Percentiles rank a stretch among this genome's conserved stretches.
Evolutionary conservation across 306 rosid species (phyloP).

Genomic region (Vigna hirtella): DNA sequence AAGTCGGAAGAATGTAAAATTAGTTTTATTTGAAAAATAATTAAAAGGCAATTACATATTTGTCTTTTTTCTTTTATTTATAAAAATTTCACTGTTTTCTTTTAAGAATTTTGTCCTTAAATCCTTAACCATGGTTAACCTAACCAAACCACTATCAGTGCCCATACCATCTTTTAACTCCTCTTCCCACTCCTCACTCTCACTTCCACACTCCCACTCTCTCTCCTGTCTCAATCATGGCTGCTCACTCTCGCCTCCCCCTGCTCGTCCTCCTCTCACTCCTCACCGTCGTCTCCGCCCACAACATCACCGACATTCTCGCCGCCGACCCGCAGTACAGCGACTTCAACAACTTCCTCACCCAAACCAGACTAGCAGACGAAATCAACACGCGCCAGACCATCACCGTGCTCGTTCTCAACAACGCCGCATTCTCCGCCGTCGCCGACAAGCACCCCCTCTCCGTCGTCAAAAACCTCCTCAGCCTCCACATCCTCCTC

Average conservation of each 20-base stretch:
- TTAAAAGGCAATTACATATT: no score
- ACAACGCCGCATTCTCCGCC: constrained; percentile 67
- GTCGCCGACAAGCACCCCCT: constrained; percentile 69
- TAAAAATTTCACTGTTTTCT: neutral
- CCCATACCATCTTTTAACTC: neutral
- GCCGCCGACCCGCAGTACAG: constrained; percentile 62
- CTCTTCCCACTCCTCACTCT: neutral
- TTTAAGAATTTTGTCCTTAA: neutral
- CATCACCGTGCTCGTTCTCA: constrained; percentile 78
- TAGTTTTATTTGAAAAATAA: no score
- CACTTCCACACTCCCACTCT: neutral
- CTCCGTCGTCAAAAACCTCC: constrained; percentile 76
- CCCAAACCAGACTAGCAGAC: constrained; percentile 75
- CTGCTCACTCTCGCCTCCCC: constrained; percentile 17
- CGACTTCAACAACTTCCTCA: constrained; percentile 58
- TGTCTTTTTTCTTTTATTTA: neutral
- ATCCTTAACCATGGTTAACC: constrained; percentile 57
- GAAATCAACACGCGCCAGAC: constrained; percentile 90
- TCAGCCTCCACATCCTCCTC: constrained; percentile 75
- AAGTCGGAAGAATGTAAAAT: no score
- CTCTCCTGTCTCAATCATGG: constrained; percentile 53
- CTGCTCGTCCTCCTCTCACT: constrained; percentile 25
- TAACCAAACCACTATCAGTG: constrained; percentile 21
- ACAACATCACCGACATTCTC: constrained; percentile 92
- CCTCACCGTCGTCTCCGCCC: constrained; percentile 63